Percentiles rank a stretch among this genome's conserved stretches.
Conservation (phyloP, 495 filamentous ascomycete species). For the Penicillium argentinense region DNA sequence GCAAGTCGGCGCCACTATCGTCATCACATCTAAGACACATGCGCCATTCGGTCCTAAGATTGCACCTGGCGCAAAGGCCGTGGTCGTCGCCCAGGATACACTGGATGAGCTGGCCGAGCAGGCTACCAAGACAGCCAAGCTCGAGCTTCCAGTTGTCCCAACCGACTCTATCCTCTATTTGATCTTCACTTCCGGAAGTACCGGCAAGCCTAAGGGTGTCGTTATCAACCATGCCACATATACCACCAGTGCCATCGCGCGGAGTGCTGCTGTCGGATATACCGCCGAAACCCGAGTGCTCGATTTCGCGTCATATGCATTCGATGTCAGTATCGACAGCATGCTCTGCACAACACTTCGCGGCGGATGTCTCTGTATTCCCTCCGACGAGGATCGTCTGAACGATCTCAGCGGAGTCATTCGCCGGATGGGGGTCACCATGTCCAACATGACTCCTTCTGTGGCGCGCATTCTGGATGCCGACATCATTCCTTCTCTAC, state of each 20-base stretch:
- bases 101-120: slow-evolving; percentile 13
- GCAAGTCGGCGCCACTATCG: slow-evolving; percentile 33
- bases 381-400: slow-evolving; percentile 30
- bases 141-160: slow-evolving; percentile 25
- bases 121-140: slow-evolving; percentile 6
- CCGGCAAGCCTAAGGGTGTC: slow-evolving; percentile 55
- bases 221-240: slow-evolving; percentile 48
- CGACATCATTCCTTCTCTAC: slow-evolving; percentile 45
- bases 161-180: slow-evolving; percentile 36
- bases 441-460: slow-evolving; percentile 52
- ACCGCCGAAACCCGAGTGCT: slow-evolving; percentile 46
- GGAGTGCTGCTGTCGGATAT: slow-evolving; percentile 37
- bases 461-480: slow-evolving; percentile 45
- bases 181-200: slow-evolving; percentile 55
- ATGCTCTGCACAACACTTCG: slow-evolving; percentile 43
- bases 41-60: slow-evolving; percentile 26
- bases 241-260: slow-evolving; percentile 39
- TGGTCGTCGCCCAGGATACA: slow-evolving; percentile 28
- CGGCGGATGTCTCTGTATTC: slow-evolving; percentile 41
- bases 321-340: slow-evolving; percentile 52
- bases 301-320: slow-evolving; percentile 59
- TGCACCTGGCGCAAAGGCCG: slow-evolving; percentile 24
- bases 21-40: slow-evolving; percentile 35
- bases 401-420: slow-evolving; percentile 50
- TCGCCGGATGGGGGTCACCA: slow-evolving; percentile 42